Conservation (phyloP, 768 basidiomycete genomes). For the Trametes maxima region DNA sequence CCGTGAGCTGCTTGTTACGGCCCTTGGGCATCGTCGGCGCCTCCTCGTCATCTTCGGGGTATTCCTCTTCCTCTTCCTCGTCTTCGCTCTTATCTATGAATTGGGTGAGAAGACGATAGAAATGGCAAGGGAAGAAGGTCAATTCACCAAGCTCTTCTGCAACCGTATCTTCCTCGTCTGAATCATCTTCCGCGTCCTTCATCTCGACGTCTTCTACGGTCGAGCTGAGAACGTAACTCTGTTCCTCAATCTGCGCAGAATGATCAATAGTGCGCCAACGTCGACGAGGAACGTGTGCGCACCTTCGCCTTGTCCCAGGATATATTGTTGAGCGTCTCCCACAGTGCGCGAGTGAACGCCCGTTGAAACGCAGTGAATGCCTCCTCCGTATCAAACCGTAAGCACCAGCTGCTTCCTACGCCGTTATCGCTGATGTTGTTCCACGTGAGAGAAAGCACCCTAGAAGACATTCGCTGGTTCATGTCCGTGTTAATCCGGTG, state of each 20-base stretch:
- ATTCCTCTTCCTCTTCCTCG: slow-evolving; percentile 35
- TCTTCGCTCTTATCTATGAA: slow-evolving; percentile 33
- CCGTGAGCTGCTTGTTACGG: slow-evolving; percentile 85
- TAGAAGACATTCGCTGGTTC: slow-evolving; percentile 69
- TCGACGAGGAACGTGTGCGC: slow-evolving; percentile 15
- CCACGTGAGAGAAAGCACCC: slow-evolving; percentile 83
- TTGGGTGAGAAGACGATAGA: neutral
- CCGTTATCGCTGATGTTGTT: slow-evolving; percentile 65
- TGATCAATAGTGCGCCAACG: neutral
- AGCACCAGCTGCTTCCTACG: slow-evolving; percentile 76
- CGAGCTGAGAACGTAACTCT: slow-evolving; percentile 77
- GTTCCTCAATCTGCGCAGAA: slow-evolving; percentile 70
- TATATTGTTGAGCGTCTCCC: slow-evolving; percentile 76
- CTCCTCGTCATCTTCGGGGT: slow-evolving; percentile 49
- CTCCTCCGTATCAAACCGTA: slow-evolving; percentile 63
- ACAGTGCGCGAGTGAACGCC: slow-evolving; percentile 69
- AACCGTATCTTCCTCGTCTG: slow-evolving; percentile 77
- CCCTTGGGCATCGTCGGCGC: slow-evolving; percentile 47
- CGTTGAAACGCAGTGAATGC: slow-evolving; percentile 61
- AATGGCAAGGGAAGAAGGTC: neutral
- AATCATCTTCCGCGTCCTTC: slow-evolving; percentile 75
- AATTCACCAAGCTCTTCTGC: slow-evolving; percentile 59
- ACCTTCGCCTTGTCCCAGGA: slow-evolving; percentile 86
- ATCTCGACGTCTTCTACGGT: slow-evolving; percentile 86
- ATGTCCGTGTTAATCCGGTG: slow-evolving; percentile 68